These are phyloP conservation scores for Didymella exigua DNA, from an alignment of 2,329 filamentous ascomycete species.

Conservation along the genomic window DNA sequence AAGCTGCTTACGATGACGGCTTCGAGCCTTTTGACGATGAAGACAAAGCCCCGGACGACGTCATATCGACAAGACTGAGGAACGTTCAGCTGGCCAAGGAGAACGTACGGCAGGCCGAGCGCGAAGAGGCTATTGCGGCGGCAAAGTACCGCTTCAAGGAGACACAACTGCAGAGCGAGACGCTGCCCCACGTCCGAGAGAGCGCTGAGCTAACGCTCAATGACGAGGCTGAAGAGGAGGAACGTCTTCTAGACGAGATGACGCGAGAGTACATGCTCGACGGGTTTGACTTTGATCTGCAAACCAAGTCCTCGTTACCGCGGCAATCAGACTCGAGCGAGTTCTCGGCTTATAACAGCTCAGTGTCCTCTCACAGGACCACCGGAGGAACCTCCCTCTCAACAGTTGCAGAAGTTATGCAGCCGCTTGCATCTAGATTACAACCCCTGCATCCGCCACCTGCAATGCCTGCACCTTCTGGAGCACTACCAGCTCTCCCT, in stretches of 20 bases:
- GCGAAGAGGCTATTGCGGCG: conserved; percentile 67
- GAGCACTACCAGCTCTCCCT: conserved; percentile 37
- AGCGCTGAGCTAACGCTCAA: conserved; percentile 44
- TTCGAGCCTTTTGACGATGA: conserved; percentile 71
- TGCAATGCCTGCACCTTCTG: conserved; percentile 37
- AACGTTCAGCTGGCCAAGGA: conserved; percentile 79
- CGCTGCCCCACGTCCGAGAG: conserved; percentile 46
- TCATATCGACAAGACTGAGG: conserved; percentile 50
- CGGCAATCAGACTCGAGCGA: conserved; percentile 83
- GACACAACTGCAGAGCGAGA: conserved; percentile 54
- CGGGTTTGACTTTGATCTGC: conserved; percentile 76
- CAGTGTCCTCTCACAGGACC: conserved; percentile 72
- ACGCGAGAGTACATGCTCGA: conserved; percentile 81
- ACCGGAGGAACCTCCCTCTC: conserved; percentile 72
- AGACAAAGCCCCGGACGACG: conserved; percentile 48
- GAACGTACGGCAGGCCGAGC: conserved; percentile 73
- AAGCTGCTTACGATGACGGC: conserved; percentile 92
- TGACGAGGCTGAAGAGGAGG: conserved; percentile 56
- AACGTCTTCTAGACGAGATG: conserved; percentile 77
- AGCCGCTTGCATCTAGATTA: conserved; percentile 47
- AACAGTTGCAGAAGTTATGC: conserved; percentile 70
- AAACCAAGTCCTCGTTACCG: conserved; percentile 70
- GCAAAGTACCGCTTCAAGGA: conserved; percentile 65
- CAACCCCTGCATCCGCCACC: conserved; percentile 37
- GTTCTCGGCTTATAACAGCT: conserved; percentile 84